Conservation (phyloP, 768 basidiomycete species). For the Leccinum uliginosum region DNA sequence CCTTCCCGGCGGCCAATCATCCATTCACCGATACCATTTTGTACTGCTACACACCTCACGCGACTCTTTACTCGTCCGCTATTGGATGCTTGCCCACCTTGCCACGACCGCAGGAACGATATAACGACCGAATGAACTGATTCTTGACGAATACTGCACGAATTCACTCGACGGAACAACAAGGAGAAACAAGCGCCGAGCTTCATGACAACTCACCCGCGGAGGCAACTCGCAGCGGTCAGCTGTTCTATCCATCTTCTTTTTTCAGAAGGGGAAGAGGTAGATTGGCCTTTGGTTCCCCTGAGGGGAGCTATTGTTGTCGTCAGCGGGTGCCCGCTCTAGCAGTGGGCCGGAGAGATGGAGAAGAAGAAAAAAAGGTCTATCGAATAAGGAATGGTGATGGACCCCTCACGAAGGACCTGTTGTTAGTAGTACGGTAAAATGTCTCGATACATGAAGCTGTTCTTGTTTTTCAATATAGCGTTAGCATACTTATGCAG, state of each 20-base stretch:
- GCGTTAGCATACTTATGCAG: conserved; percentile 12
- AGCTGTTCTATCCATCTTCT: conserved; percentile 9
- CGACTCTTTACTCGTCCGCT: conserved; percentile 10
- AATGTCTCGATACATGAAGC: conserved; percentile 18
- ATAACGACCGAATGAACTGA: conserved; percentile 31
- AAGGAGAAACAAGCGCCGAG: conserved; percentile 21
- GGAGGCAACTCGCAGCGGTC: conserved; percentile 10
- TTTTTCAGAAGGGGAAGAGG: conserved; percentile 7
- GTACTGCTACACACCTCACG: conserved; percentile 14
- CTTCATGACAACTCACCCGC: conserved; percentile 17
- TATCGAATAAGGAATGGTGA: conserved; percentile 20
- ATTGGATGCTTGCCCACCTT: conserved; percentile 23
- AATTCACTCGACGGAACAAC: conserved; percentile 28
- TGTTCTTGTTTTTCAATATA: conserved; percentile 24
- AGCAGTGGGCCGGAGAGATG: conserved; percentile 28
- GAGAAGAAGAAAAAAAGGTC: conserved; percentile 21
- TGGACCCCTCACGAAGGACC: conserved; percentile 27
- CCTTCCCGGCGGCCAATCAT: conserved; percentile 24
- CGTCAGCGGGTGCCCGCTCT: conserved; percentile 27
- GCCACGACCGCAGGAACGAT: conserved; percentile 31
- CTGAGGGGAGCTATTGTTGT: conserved; percentile 23
- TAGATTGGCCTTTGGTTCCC: conserved; percentile 14
- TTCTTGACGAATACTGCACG: conserved; percentile 35
- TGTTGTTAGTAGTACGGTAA: conserved; percentile 13
- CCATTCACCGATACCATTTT: conserved; percentile 22